Conservation (phyloP, 2,329 filamentous ascomycete species). For the Xylariaceae sp. region DNA sequence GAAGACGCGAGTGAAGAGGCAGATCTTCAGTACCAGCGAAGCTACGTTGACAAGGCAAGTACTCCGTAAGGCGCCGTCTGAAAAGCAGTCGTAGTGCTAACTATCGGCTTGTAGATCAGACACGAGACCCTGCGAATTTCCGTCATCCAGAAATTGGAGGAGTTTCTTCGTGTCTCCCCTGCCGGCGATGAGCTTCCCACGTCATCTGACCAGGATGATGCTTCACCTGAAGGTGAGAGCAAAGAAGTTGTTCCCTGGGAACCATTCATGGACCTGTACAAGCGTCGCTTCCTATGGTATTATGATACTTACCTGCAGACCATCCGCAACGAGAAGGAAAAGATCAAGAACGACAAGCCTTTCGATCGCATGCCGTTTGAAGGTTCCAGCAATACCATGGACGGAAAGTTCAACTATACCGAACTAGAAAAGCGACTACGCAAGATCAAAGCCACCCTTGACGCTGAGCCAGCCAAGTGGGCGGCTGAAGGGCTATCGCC, state of each 20-base stretch:
- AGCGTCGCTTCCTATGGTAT: constrained; percentile 92
- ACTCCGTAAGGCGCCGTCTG: background rate
- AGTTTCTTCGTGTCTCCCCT: constrained; percentile 61
- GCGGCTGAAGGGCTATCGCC: constrained; percentile 59
- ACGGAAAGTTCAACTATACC: constrained; percentile 76
- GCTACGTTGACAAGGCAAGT: constrained; percentile 74
- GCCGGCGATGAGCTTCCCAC: constrained; percentile 40
- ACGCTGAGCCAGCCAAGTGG: constrained; percentile 69
- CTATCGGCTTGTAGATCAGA: constrained; percentile 59
- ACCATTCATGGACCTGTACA: constrained; percentile 85
- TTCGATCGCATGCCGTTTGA: constrained; percentile 92
- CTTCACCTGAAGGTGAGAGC: constrained; percentile 32
- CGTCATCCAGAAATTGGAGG: constrained; percentile 79
- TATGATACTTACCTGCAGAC: constrained; percentile 77
- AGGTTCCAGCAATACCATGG: constrained; percentile 69
- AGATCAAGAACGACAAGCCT: constrained; percentile 55
- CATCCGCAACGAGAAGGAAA: constrained; percentile 59
- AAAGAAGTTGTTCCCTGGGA: constrained; percentile 61
- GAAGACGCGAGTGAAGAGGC: constrained; percentile 64
- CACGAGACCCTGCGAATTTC: constrained; percentile 86
- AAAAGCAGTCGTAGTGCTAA: background rate
- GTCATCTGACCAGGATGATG: constrained; percentile 29
- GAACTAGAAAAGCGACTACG: constrained; percentile 65
- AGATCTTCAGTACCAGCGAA: constrained; percentile 68
- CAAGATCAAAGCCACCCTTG: constrained; percentile 63